These are phyloP conservation scores for Malassezia brasiliensis DNA, from an alignment of 1,284 basidiomycete species.

Conservation along the genomic window DNA sequence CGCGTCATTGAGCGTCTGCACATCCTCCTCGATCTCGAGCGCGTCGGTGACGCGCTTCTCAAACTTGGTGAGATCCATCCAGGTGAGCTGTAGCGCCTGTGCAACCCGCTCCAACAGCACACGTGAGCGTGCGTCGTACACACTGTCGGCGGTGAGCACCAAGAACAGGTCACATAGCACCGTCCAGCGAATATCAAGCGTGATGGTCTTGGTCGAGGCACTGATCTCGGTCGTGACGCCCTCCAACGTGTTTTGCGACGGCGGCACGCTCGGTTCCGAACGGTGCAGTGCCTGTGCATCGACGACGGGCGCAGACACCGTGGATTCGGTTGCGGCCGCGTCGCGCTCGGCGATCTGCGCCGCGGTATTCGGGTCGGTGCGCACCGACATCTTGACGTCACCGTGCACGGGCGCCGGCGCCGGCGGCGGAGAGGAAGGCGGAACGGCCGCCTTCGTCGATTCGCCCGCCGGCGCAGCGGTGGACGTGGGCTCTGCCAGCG, in stretches of 20 bases:
- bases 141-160: slow-evolving; percentile 45
- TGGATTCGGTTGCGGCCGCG: slow-evolving; percentile 5
- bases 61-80: slow-evolving; percentile 48
- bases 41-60: slow-evolving; percentile 46
- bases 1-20: slow-evolving; percentile 32
- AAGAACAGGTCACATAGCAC: slow-evolving; percentile 47
- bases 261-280: background rate
- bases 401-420: too few relatives aligned
- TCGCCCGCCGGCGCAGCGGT: background rate
- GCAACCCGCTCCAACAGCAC: slow-evolving; percentile 43
- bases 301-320: background rate
- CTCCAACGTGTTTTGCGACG: slow-evolving; percentile 27
- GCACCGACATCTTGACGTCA: background rate
- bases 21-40: slow-evolving; percentile 45
- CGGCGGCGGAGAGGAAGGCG: too few relatives aligned
- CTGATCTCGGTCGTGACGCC: slow-evolving; percentile 45
- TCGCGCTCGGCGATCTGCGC: slow-evolving; percentile 26
- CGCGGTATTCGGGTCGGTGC: slow-evolving; percentile 40
- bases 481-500: too few relatives aligned
- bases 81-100: slow-evolving; percentile 36
- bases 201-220: slow-evolving; percentile 39
- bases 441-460: too few relatives aligned
- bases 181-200: slow-evolving; percentile 47
- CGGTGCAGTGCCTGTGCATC: background rate
- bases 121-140: slow-evolving; percentile 45